Percentiles rank a stretch among this genome's conserved stretches.
These are phyloP conservation scores for Eimeria necatrix DNA, from an alignment of 169 alveolate species.

Conservation along the genomic window DNA sequence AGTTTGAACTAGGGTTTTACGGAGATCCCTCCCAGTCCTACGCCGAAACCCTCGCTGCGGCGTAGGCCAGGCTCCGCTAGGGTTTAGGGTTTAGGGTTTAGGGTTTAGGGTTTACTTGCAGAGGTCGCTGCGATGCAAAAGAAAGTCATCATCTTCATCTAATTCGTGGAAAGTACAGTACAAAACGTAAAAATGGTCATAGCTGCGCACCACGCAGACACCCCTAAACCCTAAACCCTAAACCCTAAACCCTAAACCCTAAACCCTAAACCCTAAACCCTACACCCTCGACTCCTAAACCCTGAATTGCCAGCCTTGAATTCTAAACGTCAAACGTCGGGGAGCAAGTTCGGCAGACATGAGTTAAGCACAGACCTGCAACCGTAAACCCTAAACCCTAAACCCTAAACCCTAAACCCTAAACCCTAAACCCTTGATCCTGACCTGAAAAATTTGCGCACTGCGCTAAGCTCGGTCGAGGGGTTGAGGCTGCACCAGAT, in stretches of 20 bases:
- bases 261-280: no score
- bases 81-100: no score
- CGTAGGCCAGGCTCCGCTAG: no score
- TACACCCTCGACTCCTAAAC: no score
- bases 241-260: no score
- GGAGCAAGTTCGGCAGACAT: no score
- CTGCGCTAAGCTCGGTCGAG: background rate
- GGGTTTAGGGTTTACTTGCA: background rate
- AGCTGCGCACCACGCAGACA: background rate
- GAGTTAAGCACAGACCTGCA: no score
- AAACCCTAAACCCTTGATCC: background rate
- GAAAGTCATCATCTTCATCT: constrained; percentile 69
- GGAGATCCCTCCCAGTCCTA: background rate
- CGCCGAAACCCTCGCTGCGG: no score
- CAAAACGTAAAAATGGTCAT: constrained; percentile 61
- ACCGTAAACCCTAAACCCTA: constrained; percentile 12
- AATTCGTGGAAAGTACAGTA: constrained; percentile 62
- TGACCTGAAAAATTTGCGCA: background rate
- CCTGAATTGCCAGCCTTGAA: no score
- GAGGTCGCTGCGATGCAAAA: constrained; percentile 53
- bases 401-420: constrained; percentile 22
- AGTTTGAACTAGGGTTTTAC: background rate
- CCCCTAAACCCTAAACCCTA: no score
- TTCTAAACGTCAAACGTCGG: no score
- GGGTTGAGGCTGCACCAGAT: background rate